Percentiles rank a stretch among this genome's conserved stretches.
These are phyloP conservation scores for Picea sitchensis DNA, from an alignment of 75 land plant species.

Conservation along the genomic window DNA sequence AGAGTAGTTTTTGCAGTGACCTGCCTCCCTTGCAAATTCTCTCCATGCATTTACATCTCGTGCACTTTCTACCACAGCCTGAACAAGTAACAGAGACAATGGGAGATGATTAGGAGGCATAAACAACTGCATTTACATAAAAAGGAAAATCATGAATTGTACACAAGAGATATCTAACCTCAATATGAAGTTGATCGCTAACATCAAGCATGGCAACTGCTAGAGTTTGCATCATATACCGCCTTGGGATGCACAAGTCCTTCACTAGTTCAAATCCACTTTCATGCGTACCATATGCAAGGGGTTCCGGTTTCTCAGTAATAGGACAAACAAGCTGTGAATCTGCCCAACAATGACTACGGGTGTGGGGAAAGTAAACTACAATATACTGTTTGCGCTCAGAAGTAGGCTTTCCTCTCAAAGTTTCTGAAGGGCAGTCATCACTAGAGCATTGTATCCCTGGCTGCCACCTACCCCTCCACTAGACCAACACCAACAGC, in stretches of 20 bases:
- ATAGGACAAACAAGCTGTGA: slow-evolving; percentile 56
- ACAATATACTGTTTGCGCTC: slow-evolving; percentile 66
- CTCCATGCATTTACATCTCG: slow-evolving; percentile 69
- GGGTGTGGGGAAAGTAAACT: slow-evolving; percentile 65
- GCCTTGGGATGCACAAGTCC: slow-evolving; percentile 61
- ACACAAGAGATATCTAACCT: slow-evolving; percentile 36
- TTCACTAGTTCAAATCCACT: slow-evolving; percentile 58
- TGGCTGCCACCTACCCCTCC: slow-evolving; percentile 94
- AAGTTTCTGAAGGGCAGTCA: slow-evolving; percentile 73
- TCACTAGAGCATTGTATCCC: slow-evolving; percentile 74
- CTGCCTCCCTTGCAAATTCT: slow-evolving; percentile 80
- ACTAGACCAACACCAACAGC: slow-evolving; percentile 44
- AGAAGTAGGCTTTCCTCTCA: slow-evolving; percentile 83
- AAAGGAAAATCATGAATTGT: not conserved
- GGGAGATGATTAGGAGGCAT: not conserved
- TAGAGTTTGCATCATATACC: slow-evolving; percentile 65
- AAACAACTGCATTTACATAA: not conserved
- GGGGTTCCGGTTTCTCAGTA: slow-evolving; percentile 72
- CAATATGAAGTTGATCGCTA: slow-evolving; percentile 68
- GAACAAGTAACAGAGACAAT: not conserved
- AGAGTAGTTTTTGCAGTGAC: slow-evolving; percentile 52
- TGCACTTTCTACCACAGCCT: slow-evolving; percentile 81
- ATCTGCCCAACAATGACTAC: slow-evolving; percentile 82
- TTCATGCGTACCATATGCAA: slow-evolving; percentile 60
- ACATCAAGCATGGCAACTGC: slow-evolving; percentile 75